Evolutionary conservation across 805 yeast genomes (phyloP), one percentile per base, ranked within the genome.

Genomic region (Candida andamanensis): DNA sequence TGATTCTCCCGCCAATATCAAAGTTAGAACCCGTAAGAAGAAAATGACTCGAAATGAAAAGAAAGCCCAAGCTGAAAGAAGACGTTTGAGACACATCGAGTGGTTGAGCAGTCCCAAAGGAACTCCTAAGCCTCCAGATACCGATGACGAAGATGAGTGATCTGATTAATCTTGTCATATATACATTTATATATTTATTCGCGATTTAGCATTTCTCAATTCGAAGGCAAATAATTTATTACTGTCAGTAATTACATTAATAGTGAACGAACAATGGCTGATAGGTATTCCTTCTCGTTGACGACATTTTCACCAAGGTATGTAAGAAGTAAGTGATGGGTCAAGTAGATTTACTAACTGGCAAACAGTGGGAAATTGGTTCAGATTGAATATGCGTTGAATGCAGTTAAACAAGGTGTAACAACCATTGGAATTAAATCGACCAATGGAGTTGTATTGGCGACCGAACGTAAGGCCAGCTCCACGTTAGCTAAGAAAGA

Each of bases 41-140:
- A 89, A 87, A 78, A 67, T 92, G 78, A 92, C 97, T 17, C 80
- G 98, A 76, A 90, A 90, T 56, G 97, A 90, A 52, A 79, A 85
- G 80, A 90, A 90, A 67, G 65, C 70, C 28, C 87, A 89, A 63
- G 94, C 81, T 23, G 94, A 84, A 59, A 80, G 97, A 69, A 83
- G 97, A 68, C 80, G 98, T 63, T 65, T 86, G 59, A 80, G 97
- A 63, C 84, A 90, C 59, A 70, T 90, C 33, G 95, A 85, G 49
- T 90, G 98, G 98, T 73, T 90, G 55, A 80, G 80, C 47, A 77
- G 94, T 49, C 96, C 98, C 45, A 92, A 92, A 78, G 98, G 98
- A 19, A 92, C 98, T 14, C 97, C 97, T 47, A 84, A 83, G 56
- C 95, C 96, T 4, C 78, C 69, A 18, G 95, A 92, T 52, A 81